Conservation (phyloP, 345 rosid species). For the Raphanus raphanistrum region DNA sequence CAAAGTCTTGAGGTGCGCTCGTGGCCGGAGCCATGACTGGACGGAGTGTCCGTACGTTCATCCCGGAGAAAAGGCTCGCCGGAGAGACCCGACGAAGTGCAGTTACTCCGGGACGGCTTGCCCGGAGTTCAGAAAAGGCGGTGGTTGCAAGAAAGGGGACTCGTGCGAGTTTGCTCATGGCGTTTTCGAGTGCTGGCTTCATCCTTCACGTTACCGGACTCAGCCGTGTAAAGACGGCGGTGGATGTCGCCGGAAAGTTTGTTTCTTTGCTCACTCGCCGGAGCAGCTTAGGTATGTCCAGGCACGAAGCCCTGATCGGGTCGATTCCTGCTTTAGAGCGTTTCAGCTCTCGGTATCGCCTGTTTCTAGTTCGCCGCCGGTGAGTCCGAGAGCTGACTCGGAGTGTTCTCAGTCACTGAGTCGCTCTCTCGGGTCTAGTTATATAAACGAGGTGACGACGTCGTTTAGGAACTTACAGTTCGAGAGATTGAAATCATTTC, state of each 20-base stretch:
- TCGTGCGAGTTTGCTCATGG: conserved; percentile 88
- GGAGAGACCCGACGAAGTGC: conserved; percentile 69
- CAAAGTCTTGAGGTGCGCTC: conserved; percentile 75
- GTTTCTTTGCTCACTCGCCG: conserved; percentile 91
- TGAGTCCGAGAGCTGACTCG: conserved; percentile 58
- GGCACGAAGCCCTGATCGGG: conserved; percentile 54
- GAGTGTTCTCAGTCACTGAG: conserved; percentile 48
- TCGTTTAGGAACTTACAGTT: conserved; percentile 69
- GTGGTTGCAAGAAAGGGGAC: conserved; percentile 70
- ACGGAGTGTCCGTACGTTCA: conserved; percentile 57
- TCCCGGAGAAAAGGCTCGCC: neutral
- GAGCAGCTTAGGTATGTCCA: conserved; percentile 71
- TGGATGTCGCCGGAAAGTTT: conserved; percentile 65
- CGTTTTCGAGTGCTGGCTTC: neutral
- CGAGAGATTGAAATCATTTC: conserved; percentile 55
- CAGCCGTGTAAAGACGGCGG: conserved; percentile 59
- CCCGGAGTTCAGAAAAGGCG: conserved; percentile 75
- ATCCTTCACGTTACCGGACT: neutral
- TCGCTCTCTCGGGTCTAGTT: conserved; percentile 55
- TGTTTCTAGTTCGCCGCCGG: conserved; percentile 60
- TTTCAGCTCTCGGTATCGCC: conserved; percentile 56
- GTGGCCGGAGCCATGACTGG: conserved; percentile 93
- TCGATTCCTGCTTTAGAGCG: conserved; percentile 36
- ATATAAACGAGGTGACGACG: conserved; percentile 51
- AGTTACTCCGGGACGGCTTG: conserved; percentile 82